These are phyloP conservation scores for Curvularia verruculosa DNA, from an alignment of 2,329 filamentous ascomycete species.

Conservation along the genomic window DNA sequence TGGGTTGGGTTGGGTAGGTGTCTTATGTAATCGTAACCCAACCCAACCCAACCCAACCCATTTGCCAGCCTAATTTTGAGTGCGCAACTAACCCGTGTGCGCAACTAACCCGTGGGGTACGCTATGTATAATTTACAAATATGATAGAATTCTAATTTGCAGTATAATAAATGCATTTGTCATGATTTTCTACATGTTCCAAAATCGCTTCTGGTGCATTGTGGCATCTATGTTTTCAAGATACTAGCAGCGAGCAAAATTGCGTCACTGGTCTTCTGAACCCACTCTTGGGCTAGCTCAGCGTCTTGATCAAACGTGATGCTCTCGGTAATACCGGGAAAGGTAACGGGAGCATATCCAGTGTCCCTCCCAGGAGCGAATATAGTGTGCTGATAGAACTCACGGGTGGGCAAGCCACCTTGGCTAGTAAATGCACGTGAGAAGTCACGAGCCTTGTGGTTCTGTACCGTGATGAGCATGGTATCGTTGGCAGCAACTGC, in stretches of 20 bases:
- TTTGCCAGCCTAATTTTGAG: too few relatives aligned
- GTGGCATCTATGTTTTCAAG: slow-evolving; percentile 39
- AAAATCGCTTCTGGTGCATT: too few relatives aligned
- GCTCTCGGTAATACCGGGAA: slow-evolving; percentile 48
- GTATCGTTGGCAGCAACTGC: slow-evolving; percentile 39
- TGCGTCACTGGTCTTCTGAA: slow-evolving; percentile 43
- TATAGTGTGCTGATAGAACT: slow-evolving; percentile 56
- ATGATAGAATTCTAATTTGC: too few relatives aligned
- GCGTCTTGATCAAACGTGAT: slow-evolving; percentile 43
- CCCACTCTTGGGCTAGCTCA: slow-evolving; percentile 42
- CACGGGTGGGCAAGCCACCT: slow-evolving; percentile 53
- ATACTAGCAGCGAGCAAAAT: slow-evolving; percentile 44
- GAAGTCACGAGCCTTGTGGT: slow-evolving; percentile 55
- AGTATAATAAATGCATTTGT: too few relatives aligned
- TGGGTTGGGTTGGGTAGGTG: too few relatives aligned
- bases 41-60: too few relatives aligned
- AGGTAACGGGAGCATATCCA: slow-evolving; percentile 49
- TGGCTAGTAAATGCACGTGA: slow-evolving; percentile 54
- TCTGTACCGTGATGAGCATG: slow-evolving; percentile 46
- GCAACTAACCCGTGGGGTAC: too few relatives aligned
- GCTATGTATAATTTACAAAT: too few relatives aligned
- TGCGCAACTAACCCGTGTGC: too few relatives aligned
- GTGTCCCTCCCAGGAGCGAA: slow-evolving; percentile 55
- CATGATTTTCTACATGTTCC: too few relatives aligned
- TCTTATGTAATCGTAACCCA: too few relatives aligned